A percentile compares a stretch with the other conserved stretches of the same genome.
These are phyloP conservation scores for Lathyrus tuberosus DNA, from an alignment of 306 rosid species.

Conservation along the genomic window DNA sequence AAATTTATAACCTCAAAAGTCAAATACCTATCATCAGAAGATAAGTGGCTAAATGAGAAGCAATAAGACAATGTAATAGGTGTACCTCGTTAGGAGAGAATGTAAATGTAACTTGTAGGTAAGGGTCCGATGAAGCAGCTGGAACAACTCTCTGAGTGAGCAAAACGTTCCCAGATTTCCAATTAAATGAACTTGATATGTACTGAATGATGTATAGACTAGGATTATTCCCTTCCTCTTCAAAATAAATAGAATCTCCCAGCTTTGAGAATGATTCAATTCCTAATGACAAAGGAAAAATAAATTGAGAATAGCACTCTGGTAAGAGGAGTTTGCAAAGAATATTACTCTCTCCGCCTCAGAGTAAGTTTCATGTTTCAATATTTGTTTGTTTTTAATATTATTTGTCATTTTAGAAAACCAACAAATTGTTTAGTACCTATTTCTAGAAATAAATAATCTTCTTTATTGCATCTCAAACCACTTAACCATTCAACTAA, in stretches of 20 bases:
- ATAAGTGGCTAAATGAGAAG: slow-evolving; percentile 6
- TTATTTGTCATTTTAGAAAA: not conserved
- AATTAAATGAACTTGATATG: slow-evolving; percentile 73
- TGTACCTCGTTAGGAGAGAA: slow-evolving; percentile 55
- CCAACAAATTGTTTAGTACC: not conserved
- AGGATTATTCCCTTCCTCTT: slow-evolving; percentile 61
- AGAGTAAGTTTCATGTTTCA: not conserved
- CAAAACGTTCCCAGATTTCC: slow-evolving; percentile 64
- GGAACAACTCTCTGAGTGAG: slow-evolving; percentile 62
- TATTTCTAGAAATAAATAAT: no score
- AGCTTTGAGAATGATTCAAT: slow-evolving; percentile 86
- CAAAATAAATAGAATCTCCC: slow-evolving; percentile 93
- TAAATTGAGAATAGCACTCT: not conserved
- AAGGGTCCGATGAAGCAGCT: slow-evolving; percentile 64
- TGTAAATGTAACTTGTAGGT: slow-evolving; percentile 54
- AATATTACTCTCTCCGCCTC: slow-evolving; percentile 1
- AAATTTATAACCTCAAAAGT: no score
- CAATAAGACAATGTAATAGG: slow-evolving; percentile 13
- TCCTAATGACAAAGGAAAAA: slow-evolving; percentile 47
- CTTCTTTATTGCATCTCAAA: not conserved
- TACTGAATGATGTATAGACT: slow-evolving; percentile 76
- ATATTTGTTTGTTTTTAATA: not conserved
- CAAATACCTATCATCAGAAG: no score
- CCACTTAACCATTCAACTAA: not conserved
- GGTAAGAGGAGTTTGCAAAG: slow-evolving; percentile 1